These are phyloP conservation scores for Populus hybrid DNA, from an alignment of 441 rosid genomes.

Conservation along the genomic window DNA sequence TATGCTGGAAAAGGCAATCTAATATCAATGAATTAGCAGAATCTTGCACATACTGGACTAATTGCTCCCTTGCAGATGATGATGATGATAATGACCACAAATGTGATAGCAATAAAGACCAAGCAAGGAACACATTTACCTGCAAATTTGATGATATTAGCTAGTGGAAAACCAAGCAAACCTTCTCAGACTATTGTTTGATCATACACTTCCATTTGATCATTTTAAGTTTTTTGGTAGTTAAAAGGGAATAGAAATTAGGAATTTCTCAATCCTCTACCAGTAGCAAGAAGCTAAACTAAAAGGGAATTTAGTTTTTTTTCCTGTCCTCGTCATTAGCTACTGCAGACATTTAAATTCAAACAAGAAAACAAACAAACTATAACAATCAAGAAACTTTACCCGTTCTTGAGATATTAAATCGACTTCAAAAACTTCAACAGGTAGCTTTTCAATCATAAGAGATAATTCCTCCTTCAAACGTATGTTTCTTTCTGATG, in stretches of 20 bases:
- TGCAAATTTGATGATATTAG: slow-evolving; percentile 34
- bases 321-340: neutral
- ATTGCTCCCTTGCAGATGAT: slow-evolving; percentile 60
- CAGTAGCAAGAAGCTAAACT: neutral
- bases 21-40: slow-evolving; percentile 60
- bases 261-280: neutral
- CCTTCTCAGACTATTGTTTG: neutral
- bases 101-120: slow-evolving; percentile 86
- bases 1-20: slow-evolving; percentile 92
- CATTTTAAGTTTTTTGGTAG: neutral
- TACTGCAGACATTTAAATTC: neutral
- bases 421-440: slow-evolving; percentile 72
- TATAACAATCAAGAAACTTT: slow-evolving; percentile 19
- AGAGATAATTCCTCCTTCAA: slow-evolving; percentile 67
- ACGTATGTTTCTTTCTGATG: slow-evolving; percentile 53
- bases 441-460: slow-evolving; percentile 66
- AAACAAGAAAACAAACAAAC: neutral
- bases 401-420: slow-evolving; percentile 72
- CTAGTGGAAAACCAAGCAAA: neutral
- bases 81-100: slow-evolving; percentile 63
- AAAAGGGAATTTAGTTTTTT: neutral
- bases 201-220: neutral
- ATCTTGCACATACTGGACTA: slow-evolving; percentile 82
- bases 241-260: neutral
- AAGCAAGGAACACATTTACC: slow-evolving; percentile 79